Evolutionary conservation across 331 rosid species (phyloP).

Genomic region (Malus hybrid): DNA sequence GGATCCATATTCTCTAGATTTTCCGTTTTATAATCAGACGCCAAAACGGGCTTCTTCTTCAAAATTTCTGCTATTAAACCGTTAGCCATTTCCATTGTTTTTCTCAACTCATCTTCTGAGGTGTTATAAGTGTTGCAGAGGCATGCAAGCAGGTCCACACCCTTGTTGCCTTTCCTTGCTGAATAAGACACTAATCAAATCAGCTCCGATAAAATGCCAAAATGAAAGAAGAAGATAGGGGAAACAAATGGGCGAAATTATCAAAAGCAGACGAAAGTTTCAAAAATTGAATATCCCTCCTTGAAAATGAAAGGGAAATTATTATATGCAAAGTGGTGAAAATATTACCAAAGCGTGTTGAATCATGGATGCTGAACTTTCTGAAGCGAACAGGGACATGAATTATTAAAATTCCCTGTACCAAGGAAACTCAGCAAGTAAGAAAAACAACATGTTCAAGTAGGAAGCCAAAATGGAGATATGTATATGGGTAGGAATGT

Average conservation of each 20-base stretch:
- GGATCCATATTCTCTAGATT: slow-evolving; percentile 58
- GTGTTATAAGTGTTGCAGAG: slow-evolving; percentile 69
- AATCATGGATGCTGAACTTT: slow-evolving; percentile 59
- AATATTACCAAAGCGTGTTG: slow-evolving; percentile 62
- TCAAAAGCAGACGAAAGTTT: background rate
- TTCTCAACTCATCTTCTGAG: slow-evolving; percentile 81
- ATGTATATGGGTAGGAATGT: background rate
- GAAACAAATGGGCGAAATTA: background rate
- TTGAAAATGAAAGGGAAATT: slow-evolving; percentile 5
- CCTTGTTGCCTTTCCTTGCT: slow-evolving; percentile 63
- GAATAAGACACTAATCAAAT: slow-evolving; percentile 25
- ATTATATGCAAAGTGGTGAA: background rate
- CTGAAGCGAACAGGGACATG: slow-evolving; percentile 69
- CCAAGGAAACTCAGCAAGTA: slow-evolving; percentile 20
- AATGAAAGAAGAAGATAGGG: background rate
- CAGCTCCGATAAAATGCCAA: slow-evolving; percentile 4
- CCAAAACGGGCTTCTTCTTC: slow-evolving; percentile 60
- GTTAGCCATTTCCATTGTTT: slow-evolving; percentile 75
- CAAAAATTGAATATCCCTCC: background rate
- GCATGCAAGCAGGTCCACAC: slow-evolving; percentile 79
- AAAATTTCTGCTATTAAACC: slow-evolving; percentile 60
- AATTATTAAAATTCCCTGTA: slow-evolving; percentile 78
- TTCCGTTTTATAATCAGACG: slow-evolving; percentile 59
- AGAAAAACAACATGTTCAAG: slow-evolving; percentile 1
- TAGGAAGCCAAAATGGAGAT: background rate